Evolutionary conservation across 257 asterid genomes (phyloP).

Genomic region (Galeopsis tetrahit): DNA sequence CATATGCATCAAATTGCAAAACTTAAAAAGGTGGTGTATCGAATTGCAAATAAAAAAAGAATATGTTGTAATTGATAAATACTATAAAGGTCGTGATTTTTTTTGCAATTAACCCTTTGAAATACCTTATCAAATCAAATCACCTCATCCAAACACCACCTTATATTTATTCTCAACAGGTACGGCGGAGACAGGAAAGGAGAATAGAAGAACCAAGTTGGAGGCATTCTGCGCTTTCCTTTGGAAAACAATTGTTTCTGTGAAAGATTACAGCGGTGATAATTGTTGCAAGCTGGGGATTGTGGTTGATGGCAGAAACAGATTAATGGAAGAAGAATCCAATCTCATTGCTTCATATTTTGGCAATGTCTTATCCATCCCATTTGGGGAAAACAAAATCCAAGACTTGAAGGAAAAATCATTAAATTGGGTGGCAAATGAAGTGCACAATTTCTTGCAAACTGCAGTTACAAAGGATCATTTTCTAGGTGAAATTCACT

Average conservation of each 20-base stretch:
- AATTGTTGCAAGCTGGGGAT: constrained; percentile 53
- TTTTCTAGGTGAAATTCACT: constrained; percentile 36
- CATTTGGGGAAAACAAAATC: constrained; percentile 56
- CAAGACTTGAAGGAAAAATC: constrained; percentile 45
- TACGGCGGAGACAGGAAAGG: background rate
- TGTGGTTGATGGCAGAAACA: constrained; percentile 71
- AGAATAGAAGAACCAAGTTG: constrained; percentile 46
- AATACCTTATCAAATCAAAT: too few species aligned
- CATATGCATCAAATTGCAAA: too few species aligned
- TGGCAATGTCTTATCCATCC: constrained; percentile 71
- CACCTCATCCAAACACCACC: too few species aligned
- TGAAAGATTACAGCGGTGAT: constrained; percentile 6
- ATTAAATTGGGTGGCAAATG: constrained; percentile 50
- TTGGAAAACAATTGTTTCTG: constrained; percentile 59
- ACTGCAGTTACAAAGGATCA: constrained; percentile 56
- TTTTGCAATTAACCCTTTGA: too few species aligned
- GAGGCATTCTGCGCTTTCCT: constrained; percentile 69
- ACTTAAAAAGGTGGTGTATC: too few species aligned
- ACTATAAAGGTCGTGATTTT: too few species aligned
- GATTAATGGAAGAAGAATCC: constrained; percentile 32
- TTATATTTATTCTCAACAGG: background rate
- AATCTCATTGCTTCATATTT: constrained; percentile 39
- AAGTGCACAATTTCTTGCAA: constrained; percentile 48
- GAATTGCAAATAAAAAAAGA: too few species aligned
- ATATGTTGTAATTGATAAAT: too few species aligned